Evolutionary conservation across 345 rosid species (phyloP).

Genomic region (Dipteronia dyeriana): DNA sequence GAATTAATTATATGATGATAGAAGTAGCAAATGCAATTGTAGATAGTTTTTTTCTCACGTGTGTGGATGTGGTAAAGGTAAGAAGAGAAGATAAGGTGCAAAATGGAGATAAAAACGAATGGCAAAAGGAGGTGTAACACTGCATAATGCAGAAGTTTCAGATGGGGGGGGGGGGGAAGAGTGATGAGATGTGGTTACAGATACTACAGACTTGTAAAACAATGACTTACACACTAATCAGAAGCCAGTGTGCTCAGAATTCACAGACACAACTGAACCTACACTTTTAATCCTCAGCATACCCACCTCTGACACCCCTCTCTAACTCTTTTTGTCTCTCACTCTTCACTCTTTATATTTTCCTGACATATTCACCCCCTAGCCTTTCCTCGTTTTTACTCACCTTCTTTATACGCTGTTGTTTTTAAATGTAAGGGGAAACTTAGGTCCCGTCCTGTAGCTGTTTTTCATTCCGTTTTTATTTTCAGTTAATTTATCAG

Average conservation of each 20-base stretch:
- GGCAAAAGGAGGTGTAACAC: background rate
- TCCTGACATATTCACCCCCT: slow-evolving; percentile 6
- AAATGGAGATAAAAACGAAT: background rate
- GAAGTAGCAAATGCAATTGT: too few relatives aligned
- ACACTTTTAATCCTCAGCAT: background rate
- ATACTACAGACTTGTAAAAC: background rate
- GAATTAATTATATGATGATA: too few relatives aligned
- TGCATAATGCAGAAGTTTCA: slow-evolving; percentile 26
- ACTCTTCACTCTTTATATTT: background rate
- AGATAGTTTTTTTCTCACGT: too few relatives aligned
- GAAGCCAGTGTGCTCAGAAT: slow-evolving; percentile 13
- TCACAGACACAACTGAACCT: slow-evolving; percentile 5
- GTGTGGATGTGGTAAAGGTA: too few relatives aligned
- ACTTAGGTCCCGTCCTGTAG: too few relatives aligned
- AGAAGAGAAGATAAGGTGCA: background rate
- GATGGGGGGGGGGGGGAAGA: slow-evolving; percentile 24
- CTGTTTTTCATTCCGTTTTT: too few relatives aligned
- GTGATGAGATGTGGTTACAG: background rate
- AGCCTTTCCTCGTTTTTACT: background rate
- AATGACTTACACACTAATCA: slow-evolving; percentile 22
- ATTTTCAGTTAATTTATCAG: too few relatives aligned
- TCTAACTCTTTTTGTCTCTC: background rate
- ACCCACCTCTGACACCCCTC: background rate
- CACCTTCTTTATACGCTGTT: background rate
- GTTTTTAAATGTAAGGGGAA: background rate